Percentiles rank a stretch among this genome's conserved stretches.
These are phyloP conservation scores for Globisporangium polare DNA, from an alignment of 352 stramenopile genomes.

Conservation along the genomic window DNA sequence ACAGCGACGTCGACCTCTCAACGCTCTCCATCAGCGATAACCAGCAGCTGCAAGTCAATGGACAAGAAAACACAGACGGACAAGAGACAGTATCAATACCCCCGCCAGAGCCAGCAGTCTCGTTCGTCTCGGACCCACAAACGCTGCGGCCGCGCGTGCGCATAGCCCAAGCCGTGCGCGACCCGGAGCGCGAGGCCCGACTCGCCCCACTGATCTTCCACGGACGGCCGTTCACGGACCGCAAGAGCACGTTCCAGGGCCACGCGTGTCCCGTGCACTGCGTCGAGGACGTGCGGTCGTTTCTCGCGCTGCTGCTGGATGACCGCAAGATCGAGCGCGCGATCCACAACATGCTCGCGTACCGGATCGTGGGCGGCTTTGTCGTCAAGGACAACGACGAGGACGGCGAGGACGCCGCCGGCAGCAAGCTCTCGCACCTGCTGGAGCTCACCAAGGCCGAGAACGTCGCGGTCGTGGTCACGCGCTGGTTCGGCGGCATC, in stretches of 20 bases:
- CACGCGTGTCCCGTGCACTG: conserved; percentile 57
- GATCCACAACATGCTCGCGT: conserved; percentile 88
- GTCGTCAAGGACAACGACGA: conserved; percentile 85
- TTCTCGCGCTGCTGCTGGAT: conserved; percentile 72
- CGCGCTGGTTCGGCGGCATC: conserved; percentile 83
- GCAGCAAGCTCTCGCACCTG: conserved; percentile 78
- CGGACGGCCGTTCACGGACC: conserved; percentile 60
- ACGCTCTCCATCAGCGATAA: neutral
- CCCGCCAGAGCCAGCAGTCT: conserved; percentile 8
- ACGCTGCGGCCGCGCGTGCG: conserved; percentile 62
- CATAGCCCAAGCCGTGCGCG: conserved; percentile 51
- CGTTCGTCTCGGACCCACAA: conserved; percentile 51
- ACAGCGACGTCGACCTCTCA: conserved; percentile 31
- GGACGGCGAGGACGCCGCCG: conserved; percentile 78
- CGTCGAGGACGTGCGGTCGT: conserved; percentile 76
- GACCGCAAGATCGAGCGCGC: conserved; percentile 80
- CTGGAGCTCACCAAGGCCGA: conserved; percentile 76
- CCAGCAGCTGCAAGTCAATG: too few relatives aligned
- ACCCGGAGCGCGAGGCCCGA: conserved; percentile 43
- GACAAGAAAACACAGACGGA: neutral
- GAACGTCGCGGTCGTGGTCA: conserved; percentile 83
- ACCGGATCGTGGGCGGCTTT: conserved; percentile 71
- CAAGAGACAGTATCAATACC: conserved; percentile 11
- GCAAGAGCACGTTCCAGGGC: conserved; percentile 83
- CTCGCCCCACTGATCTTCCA: conserved; percentile 70